phyloP scores from a whole-genome alignment of 805 yeast species.

The Starmerella roubikii region DNA sequence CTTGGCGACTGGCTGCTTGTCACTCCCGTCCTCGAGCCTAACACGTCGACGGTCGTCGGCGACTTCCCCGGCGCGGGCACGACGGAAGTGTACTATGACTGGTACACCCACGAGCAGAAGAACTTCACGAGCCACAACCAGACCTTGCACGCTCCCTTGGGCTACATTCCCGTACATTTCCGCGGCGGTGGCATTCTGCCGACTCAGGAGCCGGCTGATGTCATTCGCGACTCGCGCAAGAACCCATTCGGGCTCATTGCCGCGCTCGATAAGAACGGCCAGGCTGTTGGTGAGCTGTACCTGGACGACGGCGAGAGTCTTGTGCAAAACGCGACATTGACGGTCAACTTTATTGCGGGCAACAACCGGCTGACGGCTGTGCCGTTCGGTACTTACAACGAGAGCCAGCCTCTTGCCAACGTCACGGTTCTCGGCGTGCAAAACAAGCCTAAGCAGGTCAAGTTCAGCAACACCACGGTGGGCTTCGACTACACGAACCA shows the following conservation, averaged over 20 bases:
- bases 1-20: conserved; percentile 1
- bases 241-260: conserved; percentile 1
- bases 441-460: not conserved
- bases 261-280: not conserved
- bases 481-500: not conserved
- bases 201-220: not conserved
- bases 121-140: not conserved
- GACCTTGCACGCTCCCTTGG: conserved; percentile 1
- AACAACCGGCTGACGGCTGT: not conserved
- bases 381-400: not conserved
- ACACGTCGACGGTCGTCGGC: not conserved
- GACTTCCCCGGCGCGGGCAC: not conserved
- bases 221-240: not conserved
- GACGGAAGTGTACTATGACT: conserved; percentile 1
- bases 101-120: conserved; percentile 1
- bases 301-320: conserved; percentile 1
- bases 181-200: conserved; percentile 2
- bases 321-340: not conserved
- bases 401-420: not conserved
- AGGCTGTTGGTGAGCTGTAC: conserved; percentile 1
- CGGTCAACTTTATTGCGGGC: not conserved
- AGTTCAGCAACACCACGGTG: not conserved
- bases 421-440: not conserved
- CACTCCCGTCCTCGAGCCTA: conserved; percentile 1
- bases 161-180: conserved; percentile 1